A percentile compares a stretch with the other conserved stretches of the same genome.
These are phyloP conservation scores for Pseudogymnoascus pannorum DNA, from an alignment of 2,329 filamentous ascomycete species.

Conservation along the genomic window DNA sequence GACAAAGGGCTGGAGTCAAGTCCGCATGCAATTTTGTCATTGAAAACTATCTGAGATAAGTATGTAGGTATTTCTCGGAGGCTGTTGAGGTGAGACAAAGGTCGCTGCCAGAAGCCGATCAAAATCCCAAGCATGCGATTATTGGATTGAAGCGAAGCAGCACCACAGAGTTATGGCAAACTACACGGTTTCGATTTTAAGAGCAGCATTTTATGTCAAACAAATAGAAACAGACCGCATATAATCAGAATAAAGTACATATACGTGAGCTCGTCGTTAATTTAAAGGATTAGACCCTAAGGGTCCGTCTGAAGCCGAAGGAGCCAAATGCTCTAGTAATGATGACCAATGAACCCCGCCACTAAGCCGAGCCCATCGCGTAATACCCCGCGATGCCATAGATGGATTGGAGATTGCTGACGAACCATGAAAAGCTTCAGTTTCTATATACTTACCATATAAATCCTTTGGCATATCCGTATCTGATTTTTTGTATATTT, in stretches of 20 bases:
- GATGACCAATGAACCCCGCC: conserved; percentile 4
- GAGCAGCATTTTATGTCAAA: neutral
- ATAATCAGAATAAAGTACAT: neutral
- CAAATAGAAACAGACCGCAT: neutral
- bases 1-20: neutral
- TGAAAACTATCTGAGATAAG: neutral
- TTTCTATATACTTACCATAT: neutral
- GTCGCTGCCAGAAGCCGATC: neutral
- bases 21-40: neutral
- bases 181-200: neutral
- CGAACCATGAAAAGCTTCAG: neutral
- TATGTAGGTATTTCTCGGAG: neutral
- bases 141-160: neutral
- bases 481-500: conserved; percentile 4
- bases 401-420: neutral
- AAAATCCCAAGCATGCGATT: neutral
- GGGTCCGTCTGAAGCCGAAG: neutral
- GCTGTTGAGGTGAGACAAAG: neutral
- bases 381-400: neutral
- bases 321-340: neutral
- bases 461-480: neutral
- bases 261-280: neutral
- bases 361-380: neutral
- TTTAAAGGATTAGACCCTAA: neutral
- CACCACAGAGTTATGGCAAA: neutral